Evolutionary conservation across 805 yeast species (phyloP).

Genomic region (Yarrowia sp.): DNA sequence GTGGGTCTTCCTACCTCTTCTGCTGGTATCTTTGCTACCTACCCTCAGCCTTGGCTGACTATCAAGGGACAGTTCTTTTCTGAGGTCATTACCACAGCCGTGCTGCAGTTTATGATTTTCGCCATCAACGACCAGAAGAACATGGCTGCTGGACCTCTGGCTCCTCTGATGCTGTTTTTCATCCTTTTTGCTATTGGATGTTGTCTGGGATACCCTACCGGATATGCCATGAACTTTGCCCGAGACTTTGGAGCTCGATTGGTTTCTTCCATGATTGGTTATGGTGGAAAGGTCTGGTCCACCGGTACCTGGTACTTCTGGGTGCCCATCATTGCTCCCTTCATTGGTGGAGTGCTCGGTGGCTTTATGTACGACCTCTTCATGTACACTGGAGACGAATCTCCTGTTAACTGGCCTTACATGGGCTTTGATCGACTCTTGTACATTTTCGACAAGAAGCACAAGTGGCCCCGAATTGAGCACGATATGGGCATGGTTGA

Average conservation of each 20-base stretch:
- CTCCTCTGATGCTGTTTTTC: constrained; percentile 48
- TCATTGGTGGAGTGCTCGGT: constrained; percentile 48
- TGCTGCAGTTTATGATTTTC: constrained; percentile 47
- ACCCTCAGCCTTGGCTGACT: constrained; percentile 43
- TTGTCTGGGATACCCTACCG: constrained; percentile 52
- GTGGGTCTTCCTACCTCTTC: constrained; percentile 38
- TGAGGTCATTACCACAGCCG: constrained; percentile 47
- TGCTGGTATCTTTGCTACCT: constrained; percentile 49
- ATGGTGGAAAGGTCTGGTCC: constrained; percentile 43
- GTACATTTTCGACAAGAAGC: neutral
- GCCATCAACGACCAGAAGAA: constrained; percentile 53
- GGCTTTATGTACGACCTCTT: constrained; percentile 51
- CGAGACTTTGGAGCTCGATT: constrained; percentile 56
- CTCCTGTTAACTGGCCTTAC: constrained; percentile 49
- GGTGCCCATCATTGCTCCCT: constrained; percentile 53
- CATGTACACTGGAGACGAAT: constrained; percentile 51
- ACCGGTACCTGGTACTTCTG: constrained; percentile 47
- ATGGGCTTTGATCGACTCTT: constrained; percentile 33
- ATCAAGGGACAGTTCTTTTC: constrained; percentile 47
- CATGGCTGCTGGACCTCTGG: constrained; percentile 45
- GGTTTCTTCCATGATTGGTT: constrained; percentile 49
- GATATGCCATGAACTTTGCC: constrained; percentile 53
- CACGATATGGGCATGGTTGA: constrained; percentile 24
- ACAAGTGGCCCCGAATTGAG: constrained; percentile 17
- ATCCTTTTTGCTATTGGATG: constrained; percentile 47